A percentile compares a stretch with the other conserved stretches of the same genome.
These are phyloP conservation scores for Mrakia hoshinonis DNA, from an alignment of 768 basidiomycete species.

Conservation along the genomic window DNA sequence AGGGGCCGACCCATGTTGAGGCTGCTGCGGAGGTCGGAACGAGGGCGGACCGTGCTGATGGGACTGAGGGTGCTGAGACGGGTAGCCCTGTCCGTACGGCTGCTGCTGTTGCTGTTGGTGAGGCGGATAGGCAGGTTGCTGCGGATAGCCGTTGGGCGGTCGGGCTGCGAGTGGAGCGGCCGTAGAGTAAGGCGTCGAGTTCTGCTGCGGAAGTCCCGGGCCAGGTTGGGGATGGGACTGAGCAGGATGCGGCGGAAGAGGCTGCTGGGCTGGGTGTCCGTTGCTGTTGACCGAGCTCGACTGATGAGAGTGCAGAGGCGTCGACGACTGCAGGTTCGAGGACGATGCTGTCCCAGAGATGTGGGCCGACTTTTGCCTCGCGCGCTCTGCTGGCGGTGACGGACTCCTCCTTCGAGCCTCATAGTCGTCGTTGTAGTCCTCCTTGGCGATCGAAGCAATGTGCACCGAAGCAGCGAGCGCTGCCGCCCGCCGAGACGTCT, in stretches of 20 bases:
- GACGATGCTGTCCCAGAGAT: background rate
- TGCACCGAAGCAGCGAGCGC: conserved; percentile 72
- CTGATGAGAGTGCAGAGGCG: background rate
- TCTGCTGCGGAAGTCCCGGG: no score
- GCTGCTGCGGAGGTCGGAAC: no score
- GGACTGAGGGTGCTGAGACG: no score
- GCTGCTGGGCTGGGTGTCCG: background rate
- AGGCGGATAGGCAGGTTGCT: no score
- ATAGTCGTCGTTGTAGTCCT: conserved; percentile 19
- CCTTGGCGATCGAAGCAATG: conserved; percentile 68
- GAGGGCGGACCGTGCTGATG: no score
- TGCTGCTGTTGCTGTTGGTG: background rate
- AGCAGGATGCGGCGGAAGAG: no score
- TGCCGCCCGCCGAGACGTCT: conserved; percentile 61
- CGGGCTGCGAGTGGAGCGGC: no score
- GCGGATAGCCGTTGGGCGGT: no score
- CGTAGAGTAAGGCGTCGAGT: no score
- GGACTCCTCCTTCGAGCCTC: background rate
- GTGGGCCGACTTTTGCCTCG: background rate
- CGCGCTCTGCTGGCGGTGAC: background rate
- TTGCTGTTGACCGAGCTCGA: background rate
- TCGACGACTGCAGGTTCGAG: background rate
- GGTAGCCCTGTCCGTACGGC: background rate
- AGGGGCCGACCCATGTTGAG: background rate
- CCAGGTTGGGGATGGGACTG: no score